phyloP scores from a whole-genome alignment of 306 rosid genomes.

The Lathyrus oleraceus region DNA sequence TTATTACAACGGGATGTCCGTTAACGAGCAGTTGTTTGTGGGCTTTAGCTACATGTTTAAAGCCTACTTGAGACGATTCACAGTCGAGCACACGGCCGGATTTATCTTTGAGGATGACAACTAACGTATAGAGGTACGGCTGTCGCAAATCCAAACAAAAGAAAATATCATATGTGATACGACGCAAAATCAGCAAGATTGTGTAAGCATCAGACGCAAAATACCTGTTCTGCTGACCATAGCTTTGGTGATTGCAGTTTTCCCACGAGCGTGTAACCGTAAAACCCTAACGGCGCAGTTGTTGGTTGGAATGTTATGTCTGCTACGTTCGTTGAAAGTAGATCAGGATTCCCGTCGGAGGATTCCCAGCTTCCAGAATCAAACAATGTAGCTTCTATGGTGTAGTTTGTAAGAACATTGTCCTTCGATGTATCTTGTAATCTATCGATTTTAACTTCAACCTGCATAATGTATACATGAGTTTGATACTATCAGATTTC shows the following conservation, averaged over 20 bases:
- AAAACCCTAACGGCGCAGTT: conserved; percentile 53
- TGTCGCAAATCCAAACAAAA: conserved; percentile 43
- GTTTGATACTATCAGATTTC: conserved; percentile 22
- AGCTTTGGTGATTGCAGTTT: conserved; percentile 70
- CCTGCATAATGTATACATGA: conserved; percentile 51
- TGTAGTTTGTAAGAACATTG: conserved; percentile 55
- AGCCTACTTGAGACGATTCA: conserved; percentile 83
- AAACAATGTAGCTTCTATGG: conserved; percentile 68
- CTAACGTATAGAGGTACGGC: conserved; percentile 86
- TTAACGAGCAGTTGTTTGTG: conserved; percentile 89
- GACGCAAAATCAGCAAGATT: background rate
- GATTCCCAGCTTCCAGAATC: conserved; percentile 66
- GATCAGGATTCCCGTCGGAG: conserved; percentile 53
- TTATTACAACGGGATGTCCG: conserved; percentile 76
- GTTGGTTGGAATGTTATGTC: conserved; percentile 58
- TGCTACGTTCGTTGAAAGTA: conserved; percentile 68
- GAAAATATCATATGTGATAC: background rate
- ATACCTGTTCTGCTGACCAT: conserved; percentile 94
- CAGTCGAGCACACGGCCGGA: conserved; percentile 74
- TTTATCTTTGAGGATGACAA: conserved; percentile 72
- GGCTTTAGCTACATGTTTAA: conserved; percentile 73
- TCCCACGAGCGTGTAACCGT: conserved; percentile 67
- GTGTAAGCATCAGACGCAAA: background rate
- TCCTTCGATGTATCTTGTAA: conserved; percentile 62
- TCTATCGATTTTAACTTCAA: conserved; percentile 84